A percentile compares a stretch with the other conserved stretches of the same genome.
phyloP scores from a whole-genome alignment of 306 rosid species.

The Lithocarpus polystachyus region DNA sequence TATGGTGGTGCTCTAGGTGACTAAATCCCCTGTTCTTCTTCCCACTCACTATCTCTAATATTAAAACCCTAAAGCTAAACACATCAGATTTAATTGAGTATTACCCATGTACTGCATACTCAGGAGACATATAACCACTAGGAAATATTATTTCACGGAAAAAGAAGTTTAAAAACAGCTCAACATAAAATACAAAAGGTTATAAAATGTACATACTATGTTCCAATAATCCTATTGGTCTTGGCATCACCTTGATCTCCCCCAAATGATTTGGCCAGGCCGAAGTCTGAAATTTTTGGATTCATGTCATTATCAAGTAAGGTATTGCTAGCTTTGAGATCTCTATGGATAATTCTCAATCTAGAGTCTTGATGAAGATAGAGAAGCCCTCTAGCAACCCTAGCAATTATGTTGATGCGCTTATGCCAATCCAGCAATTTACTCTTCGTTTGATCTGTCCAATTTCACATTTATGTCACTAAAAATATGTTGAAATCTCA shows the following conservation, averaged over 20 bases:
- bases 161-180: background rate
- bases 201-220: slow-evolving; percentile 35
- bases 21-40: slow-evolving; percentile 43
- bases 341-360: slow-evolving; percentile 36
- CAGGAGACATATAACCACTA: slow-evolving; percentile 58
- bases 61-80: slow-evolving; percentile 45
- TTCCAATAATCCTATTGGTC: slow-evolving; percentile 48
- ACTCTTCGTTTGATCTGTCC: background rate
- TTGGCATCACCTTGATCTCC: slow-evolving; percentile 42
- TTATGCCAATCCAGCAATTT: slow-evolving; percentile 21
- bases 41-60: slow-evolving; percentile 51
- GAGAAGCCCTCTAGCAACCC: slow-evolving; percentile 25
- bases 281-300: slow-evolving; percentile 69
- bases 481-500: background rate
- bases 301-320: slow-evolving; percentile 49
- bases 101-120: slow-evolving; percentile 38
- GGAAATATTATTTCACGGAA: background rate
- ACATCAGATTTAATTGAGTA: slow-evolving; percentile 45
- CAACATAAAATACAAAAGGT: background rate
- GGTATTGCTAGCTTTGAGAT: slow-evolving; percentile 52
- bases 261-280: slow-evolving; percentile 45
- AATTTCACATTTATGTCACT: background rate
- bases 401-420: slow-evolving; percentile 19
- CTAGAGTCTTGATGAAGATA: slow-evolving; percentile 34
- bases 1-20: slow-evolving; percentile 20